A percentile compares a stretch with the other conserved stretches of the same genome.
Conservation (phyloP, 208 protist species). For the Trypanosoma avium region DNA sequence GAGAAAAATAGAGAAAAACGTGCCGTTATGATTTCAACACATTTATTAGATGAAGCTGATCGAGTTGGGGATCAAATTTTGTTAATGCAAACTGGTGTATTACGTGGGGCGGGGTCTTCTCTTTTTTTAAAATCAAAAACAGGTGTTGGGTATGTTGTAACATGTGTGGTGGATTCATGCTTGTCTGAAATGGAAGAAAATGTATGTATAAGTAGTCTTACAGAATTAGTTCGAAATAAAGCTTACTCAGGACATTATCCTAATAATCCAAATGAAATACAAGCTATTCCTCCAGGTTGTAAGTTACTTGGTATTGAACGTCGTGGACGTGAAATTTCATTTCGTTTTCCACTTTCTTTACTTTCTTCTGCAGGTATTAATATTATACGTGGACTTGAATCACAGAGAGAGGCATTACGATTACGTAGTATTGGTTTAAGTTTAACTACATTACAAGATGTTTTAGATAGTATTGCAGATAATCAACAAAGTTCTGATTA, state of each 20-base stretch:
- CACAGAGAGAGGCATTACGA: conserved; percentile 32
- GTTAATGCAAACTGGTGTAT: conserved; percentile 83
- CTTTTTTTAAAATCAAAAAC: conserved; percentile 82
- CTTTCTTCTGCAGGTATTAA: conserved; percentile 37
- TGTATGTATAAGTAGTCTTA: conserved; percentile 35
- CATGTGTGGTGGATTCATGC: conserved; percentile 60
- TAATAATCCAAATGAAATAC: conserved; percentile 14
- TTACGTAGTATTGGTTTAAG: conserved; percentile 62
- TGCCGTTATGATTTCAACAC: conserved; percentile 82
- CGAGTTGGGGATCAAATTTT: conserved; percentile 92
- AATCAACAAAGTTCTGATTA: conserved; percentile 18
- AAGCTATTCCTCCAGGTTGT: conserved; percentile 26
- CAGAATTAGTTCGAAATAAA: conserved; percentile 52
- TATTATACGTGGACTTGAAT: conserved; percentile 53
- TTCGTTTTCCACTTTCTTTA: conserved; percentile 64
- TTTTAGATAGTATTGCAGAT: conserved; percentile 60
- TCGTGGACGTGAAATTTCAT: conserved; percentile 68
- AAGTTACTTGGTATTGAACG: conserved; percentile 59
- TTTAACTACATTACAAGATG: conserved; percentile 83
- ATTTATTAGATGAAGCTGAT: conserved; percentile 97
- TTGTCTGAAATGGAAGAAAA: conserved; percentile 42
- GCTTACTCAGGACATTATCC: conserved; percentile 32
- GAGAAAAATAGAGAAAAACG: conserved; percentile 42
- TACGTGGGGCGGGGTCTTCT: conserved; percentile 63
- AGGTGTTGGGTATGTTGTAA: conserved; percentile 69